Base-by-base conservation (phyloP, 768 basidiomycete genomes). In the Tylopilus intermedius region DNA sequence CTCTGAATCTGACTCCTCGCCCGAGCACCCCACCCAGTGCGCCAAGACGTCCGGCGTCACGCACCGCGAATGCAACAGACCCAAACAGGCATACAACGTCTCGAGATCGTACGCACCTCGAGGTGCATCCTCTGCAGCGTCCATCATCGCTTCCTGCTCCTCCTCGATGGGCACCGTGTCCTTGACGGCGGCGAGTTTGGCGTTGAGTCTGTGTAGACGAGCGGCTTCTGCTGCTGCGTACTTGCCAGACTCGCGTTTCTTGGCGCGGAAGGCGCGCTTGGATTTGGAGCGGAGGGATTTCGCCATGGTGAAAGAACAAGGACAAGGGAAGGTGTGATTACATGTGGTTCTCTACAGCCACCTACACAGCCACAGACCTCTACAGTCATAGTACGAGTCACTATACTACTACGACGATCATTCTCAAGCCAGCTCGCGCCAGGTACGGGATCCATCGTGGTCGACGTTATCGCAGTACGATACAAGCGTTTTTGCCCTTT, bases 271-370 rank as follows among this genome's bases (percentile, higher is more conserved):
- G 13, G 79, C 71, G 29, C 90, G 86, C 66, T 92, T 93, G 45
- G 79, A 77, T 72, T 93, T 93, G 7, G 88, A 89, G 63, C 90
- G 76, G 38, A 81, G 77, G 41, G 88, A 90, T 76, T 93, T 93
- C 40, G 86, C 90, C 90, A 93, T 60, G 8, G 8, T 18, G 10
- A 21, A 22, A 9, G 38, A 4, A 39, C 18, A 39, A 39, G 30
- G 18, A 18, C 18, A 18, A 18, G 18, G 18, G 18, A 18, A 39
- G 37, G 37, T 37, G 13, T 33, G 13, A 11, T 13, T 33, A 33
- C 33, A 14, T 13, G 33, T 33, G 8, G 6, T 8, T 13, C 33
- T 33, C 6, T 30, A 33, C 35, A 39, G 39, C 39, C 21, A 22
- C 10, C 1, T 11, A 14, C 39, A 40, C 21, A 40, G 39, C 39